Conservation (phyloP, 345 rosid species). For the Dipteronia dyeriana region DNA sequence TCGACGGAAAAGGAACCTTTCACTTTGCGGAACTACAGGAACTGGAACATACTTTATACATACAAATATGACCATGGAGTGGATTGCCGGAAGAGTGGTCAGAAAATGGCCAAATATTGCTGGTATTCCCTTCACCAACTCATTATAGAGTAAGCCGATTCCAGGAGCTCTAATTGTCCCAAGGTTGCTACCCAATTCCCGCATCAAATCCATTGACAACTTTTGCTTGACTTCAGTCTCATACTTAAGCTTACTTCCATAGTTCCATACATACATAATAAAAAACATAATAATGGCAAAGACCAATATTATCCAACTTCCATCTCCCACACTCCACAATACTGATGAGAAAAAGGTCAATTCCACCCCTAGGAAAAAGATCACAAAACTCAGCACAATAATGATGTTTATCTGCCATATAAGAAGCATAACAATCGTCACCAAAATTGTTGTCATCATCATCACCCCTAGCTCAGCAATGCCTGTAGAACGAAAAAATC, state of each 20-base stretch:
- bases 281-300: conserved; percentile 84
- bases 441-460: conserved; percentile 96
- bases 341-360: conserved; percentile 86
- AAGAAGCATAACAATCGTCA: conserved; percentile 96
- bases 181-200: conserved; percentile 88
- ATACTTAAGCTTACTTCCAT: conserved; percentile 95
- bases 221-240: conserved; percentile 97
- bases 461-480: conserved; percentile 97
- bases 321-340: conserved; percentile 72
- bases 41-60: conserved; percentile 95
- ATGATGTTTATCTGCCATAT: conserved; percentile 97
- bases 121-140: conserved; percentile 90
- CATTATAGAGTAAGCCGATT: conserved; percentile 93
- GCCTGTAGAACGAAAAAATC: conserved; percentile 50
- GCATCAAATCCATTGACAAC: conserved; percentile 89
- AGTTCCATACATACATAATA: conserved; percentile 92
- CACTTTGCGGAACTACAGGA: conserved; percentile 92
- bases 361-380: conserved; percentile 82
- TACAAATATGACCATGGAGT: conserved; percentile 96
- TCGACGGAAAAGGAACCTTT: conserved; percentile 94
- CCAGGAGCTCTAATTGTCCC: conserved; percentile 99
- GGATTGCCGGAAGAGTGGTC: conserved; percentile 96
- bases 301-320: conserved; percentile 95
- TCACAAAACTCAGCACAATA: conserved; percentile 62
- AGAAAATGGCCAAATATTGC: conserved; percentile 98